Base-by-base conservation (phyloP, 805 yeast species). In the Cyberlindnera euphorbiiphila region DNA sequence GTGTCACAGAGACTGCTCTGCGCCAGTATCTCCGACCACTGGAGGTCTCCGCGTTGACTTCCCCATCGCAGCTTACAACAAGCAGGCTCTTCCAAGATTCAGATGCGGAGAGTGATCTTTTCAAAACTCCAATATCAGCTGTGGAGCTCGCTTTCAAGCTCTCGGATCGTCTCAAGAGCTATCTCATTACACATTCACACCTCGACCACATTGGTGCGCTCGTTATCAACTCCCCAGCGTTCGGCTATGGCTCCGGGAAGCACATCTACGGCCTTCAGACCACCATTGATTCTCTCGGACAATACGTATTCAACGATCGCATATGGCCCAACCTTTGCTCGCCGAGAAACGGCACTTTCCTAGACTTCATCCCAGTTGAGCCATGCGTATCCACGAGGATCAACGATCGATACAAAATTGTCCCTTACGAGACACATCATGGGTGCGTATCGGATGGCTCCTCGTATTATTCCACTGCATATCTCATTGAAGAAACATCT, bases 131-230 rank as follows among this genome's bases (percentile, higher is more conserved):
- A 23, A 30, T 18, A 15, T 47, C 62, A 20, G 55, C 70, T 9
- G 56, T 60, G 34, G 49, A 56, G 34, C 36, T 54, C 16, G 53
- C 72, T 4, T 47, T 50, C 31, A 34, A 45, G 21, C 26, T 78
- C 5, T 57, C 68, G 21, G 58, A 60, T 5, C 45, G 57, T 6
- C 54, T 79, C 3, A 53, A 61, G 7, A 63, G 63, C 22, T 76
- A 71, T 45, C 62, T 81, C 32, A 71, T 88, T 19, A 76, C 96
- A 1, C 97, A 88, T 59, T 76, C 91, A 0, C 97, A 88, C 59
- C 54, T 88, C 35, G 97, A 88, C 57, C 97, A 88, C 56, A 67
- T 86, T 11, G 56, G 72, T 9, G 85, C 82, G 0, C 54, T 88
- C 32, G 75, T 81, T 0, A 61, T 88, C 36, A 87, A 87, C 53